Evolutionary conservation across 2,329 filamentous ascomycete genomes (phyloP), one percentile per base, ranked within the genome.

Genomic region (Dactylonectria macrodidyma): DNA sequence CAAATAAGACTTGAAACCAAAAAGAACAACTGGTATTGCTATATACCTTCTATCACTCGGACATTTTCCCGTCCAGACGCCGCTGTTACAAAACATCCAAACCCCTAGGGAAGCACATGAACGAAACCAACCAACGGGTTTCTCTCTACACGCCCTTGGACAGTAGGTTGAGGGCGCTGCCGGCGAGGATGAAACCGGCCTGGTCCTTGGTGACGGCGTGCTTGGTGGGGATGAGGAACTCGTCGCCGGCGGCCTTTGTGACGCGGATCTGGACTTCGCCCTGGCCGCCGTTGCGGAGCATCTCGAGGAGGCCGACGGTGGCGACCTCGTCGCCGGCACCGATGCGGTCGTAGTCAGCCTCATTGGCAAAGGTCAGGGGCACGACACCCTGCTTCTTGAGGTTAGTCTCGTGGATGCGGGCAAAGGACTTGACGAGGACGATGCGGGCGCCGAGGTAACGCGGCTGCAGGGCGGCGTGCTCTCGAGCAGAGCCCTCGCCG

Each of bases 331-430:
- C 96, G 71, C 95, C 93, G 0, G 95, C 95, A 59, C 89, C 86
- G 71, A 99, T 93, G 70, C 86, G 84, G 77, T 96, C 93, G 80
- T 98, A 98, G 81, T 98, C 96, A 22, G 89, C 87, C 83, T 97
- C 95, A 81, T 97, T 87, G 52, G 86, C 93, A 78, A 99, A 97
- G 0, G 94, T 98, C 76, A 99, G 86, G 2, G 96, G 96, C 51
- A 99, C 94, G 38, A 99, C 93, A 70, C 96, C 96, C 84, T 99
- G 96, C 85, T 97, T 97, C 90, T 97, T 97, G 73, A 97, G 85
- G 81, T 97, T 97, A 34, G 95, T 97, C 87, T 97, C 95, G 84
- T 97, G 95, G 79, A 97, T 97, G 60, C 95, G 91, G 0, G 95
- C 95, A 78, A 97, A 97, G 44, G 89, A 93, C 85, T 97, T 97